phyloP scores from a whole-genome alignment of 2,329 filamentous ascomycete species.

The Botrytis cinerea region DNA sequence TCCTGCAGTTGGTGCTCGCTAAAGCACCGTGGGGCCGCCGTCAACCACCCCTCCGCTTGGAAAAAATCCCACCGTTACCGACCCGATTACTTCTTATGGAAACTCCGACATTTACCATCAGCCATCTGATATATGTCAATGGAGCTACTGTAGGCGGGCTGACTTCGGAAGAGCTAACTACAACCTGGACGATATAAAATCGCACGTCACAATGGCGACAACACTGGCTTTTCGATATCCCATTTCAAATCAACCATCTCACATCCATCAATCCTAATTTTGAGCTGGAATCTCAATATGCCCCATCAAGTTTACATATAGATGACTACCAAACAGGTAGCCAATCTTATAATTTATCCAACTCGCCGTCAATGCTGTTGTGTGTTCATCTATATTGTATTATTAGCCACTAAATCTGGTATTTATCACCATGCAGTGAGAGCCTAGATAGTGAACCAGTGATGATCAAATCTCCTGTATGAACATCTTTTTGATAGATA shows the following conservation, averaged over 20 bases:
- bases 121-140: not conserved
- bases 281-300: not conserved
- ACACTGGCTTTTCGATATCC: not conserved
- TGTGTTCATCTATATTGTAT: not conserved
- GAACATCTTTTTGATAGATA: constrained; percentile 6
- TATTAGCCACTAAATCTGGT: not conserved
- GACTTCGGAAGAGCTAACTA: not conserved
- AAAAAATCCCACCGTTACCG: constrained; percentile 5
- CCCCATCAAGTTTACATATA: not conserved
- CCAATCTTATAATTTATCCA: not conserved
- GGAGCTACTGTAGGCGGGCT: not conserved
- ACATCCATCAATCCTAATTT: not conserved
- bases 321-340: not conserved
- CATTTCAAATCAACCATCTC: not conserved
- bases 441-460: not conserved
- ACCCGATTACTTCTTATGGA: not conserved
- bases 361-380: not conserved
- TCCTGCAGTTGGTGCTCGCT: not conserved
- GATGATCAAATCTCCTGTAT: not conserved
- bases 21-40: not conserved
- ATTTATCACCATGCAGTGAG: not conserved
- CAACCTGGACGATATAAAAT: not conserved
- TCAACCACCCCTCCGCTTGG: not conserved
- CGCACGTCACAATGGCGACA: not conserved
- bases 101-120: not conserved